phyloP scores from a whole-genome alignment of 306 rosid species.

The Styphnolobium japonicum region DNA sequence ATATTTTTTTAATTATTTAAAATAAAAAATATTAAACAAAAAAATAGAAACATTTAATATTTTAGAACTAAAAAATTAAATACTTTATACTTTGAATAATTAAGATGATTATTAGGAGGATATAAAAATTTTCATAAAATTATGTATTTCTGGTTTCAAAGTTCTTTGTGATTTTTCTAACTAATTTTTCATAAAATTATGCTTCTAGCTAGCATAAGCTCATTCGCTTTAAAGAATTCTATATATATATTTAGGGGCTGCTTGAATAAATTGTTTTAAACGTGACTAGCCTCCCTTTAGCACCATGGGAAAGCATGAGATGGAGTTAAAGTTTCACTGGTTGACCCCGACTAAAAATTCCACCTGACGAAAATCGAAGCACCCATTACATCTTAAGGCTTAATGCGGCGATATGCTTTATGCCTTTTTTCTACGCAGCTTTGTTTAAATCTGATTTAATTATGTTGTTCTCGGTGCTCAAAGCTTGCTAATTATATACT shows the following conservation, averaged over 20 bases:
- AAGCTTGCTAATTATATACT: neutral
- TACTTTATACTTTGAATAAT: too few relatives aligned
- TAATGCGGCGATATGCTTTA: neutral
- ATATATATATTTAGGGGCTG: neutral
- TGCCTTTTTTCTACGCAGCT: neutral
- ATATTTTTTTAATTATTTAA: too few relatives aligned
- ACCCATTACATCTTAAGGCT: neutral
- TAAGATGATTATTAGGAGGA: too few relatives aligned
- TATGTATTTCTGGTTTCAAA: neutral
- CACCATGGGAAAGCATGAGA: neutral
- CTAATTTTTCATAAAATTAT: neutral
- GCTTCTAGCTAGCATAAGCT: neutral
- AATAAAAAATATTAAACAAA: too few relatives aligned
- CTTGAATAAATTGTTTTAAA: neutral
- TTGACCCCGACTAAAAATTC: constrained; percentile 5
- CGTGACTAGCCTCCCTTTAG: neutral
- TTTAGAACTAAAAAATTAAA: too few relatives aligned
- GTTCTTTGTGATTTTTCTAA: neutral
- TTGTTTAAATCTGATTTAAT: constrained; percentile 12
- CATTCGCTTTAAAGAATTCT: neutral
- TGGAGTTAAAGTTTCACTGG: constrained; percentile 6
- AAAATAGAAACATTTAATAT: too few relatives aligned
- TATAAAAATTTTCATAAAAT: too few relatives aligned
- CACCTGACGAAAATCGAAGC: constrained; percentile 16
- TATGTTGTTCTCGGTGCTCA: neutral